phyloP scores from a whole-genome alignment of 257 asterid genomes.

The Solanum neorickii region DNA sequence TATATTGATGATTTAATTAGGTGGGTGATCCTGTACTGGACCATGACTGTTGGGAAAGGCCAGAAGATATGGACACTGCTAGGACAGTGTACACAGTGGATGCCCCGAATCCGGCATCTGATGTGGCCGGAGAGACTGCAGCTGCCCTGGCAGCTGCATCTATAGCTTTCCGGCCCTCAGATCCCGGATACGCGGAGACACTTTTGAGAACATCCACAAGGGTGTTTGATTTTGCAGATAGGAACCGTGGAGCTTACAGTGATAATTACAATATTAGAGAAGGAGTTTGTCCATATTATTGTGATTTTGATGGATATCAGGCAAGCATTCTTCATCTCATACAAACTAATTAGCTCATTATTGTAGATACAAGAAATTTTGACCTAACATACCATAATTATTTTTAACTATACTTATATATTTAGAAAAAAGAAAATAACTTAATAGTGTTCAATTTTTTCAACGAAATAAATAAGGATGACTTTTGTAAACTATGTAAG shows the following conservation, averaged over 20 bases:
- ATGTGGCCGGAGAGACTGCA: conserved; percentile 93
- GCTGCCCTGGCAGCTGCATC: conserved; percentile 97
- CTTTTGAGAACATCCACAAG: conserved; percentile 45
- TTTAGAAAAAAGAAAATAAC: too few species aligned
- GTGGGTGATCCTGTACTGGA: conserved; percentile 87
- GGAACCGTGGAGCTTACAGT: conserved; percentile 77
- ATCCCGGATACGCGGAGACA: conserved; percentile 72
- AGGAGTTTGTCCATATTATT: conserved; percentile 82
- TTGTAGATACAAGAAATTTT: background rate
- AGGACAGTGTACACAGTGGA: conserved; percentile 81
- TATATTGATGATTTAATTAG: conserved; percentile 18
- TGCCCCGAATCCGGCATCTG: conserved; percentile 96
- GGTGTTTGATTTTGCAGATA: conserved; percentile 76
- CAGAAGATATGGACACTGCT: conserved; percentile 96
- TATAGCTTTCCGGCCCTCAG: conserved; percentile 59
- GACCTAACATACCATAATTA: background rate
- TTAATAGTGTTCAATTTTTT: background rate
- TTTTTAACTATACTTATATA: background rate
- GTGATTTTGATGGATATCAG: conserved; percentile 97
- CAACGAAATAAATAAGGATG: too few species aligned
- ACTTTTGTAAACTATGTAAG: too few species aligned
- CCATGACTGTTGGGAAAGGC: conserved; percentile 97
- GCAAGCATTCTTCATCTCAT: conserved; percentile 15
- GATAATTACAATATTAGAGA: conserved; percentile 57
- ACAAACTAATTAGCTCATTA: background rate